phyloP scores from a whole-genome alignment of 2,329 filamentous ascomycete species.

The Botrytis fabae region DNA sequence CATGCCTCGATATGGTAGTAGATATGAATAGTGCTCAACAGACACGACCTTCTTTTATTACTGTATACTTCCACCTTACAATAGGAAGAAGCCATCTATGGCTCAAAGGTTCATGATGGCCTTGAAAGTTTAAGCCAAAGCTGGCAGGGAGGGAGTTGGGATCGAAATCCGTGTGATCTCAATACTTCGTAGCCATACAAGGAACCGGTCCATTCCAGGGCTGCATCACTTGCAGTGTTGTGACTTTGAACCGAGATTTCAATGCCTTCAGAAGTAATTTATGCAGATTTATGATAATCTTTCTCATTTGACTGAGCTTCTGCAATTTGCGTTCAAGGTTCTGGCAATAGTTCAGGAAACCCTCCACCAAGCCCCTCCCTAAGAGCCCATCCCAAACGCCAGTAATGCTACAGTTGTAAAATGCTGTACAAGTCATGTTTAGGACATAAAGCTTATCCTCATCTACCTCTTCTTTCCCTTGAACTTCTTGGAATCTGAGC shows the following conservation, averaged over 20 bases:
- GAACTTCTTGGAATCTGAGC: slow-evolving; percentile 48
- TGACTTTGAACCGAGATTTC: neutral
- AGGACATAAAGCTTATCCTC: slow-evolving; percentile 24
- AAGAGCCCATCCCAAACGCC: slow-evolving; percentile 34
- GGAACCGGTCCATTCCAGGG: neutral
- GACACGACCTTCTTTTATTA: neutral
- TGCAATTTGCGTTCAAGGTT: neutral
- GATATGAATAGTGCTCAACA: neutral
- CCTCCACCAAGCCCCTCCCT: neutral
- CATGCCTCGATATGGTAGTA: neutral
- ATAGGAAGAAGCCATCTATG: neutral
- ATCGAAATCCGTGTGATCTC: neutral
- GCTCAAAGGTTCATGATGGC: neutral
- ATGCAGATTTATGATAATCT: neutral
- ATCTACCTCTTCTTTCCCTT: slow-evolving; percentile 48
- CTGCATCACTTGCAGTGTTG: slow-evolving; percentile 1
- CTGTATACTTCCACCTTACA: neutral
- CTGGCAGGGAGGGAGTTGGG: neutral
- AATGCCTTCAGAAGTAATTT: neutral
- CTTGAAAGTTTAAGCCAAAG: neutral
- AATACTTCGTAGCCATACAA: neutral
- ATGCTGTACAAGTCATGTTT: slow-evolving; percentile 31
- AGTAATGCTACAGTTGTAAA: slow-evolving; percentile 34
- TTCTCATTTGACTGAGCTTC: slow-evolving; percentile 16
- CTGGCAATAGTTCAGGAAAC: neutral